Evolutionary conservation across 2,329 filamentous ascomycete species (phyloP), one percentile per base, ranked within the genome.

Genomic region (Colletotrichum lupini): DNA sequence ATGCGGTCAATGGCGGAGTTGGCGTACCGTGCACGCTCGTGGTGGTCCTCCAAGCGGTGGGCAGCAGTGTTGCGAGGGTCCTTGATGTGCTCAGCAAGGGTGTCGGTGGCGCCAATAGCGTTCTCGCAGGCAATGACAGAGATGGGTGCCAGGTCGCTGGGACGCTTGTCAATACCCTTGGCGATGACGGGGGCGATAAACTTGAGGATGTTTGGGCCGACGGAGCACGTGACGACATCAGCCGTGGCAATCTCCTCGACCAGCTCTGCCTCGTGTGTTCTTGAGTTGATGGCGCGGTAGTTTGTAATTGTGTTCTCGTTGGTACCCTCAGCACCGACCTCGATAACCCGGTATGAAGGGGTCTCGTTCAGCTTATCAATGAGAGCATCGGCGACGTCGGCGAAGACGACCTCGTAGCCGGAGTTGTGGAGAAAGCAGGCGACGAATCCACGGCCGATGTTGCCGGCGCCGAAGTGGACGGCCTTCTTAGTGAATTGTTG

Each of bases 1-100:
- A 99, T 99, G 74, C 97, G 94, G 88, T 99, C 97, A 82, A 99
- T 98, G 78, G 97, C 97, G 75, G 95, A 98, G 88, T 99, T 99
- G 86, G 96, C 96, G 82, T 97, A 98, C 77, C 93, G 92, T 62
- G 95, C 95, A 78, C 95, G 93, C 77, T 89, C 85, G 80, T 91
- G 85, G 80, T 97, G 91, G 77, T 91, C 88, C 19, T 89, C 88
- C 59, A 95, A 87, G 66, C 92, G 91, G 62, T 92, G 87, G 52
- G 90, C 85, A 24, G 90, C 87, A 56, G 95, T 94, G 86, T 97
- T 92, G 78, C 90, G 86, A 78, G 92, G 88, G 76, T 92, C 87
- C 83, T 92, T 93, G 87, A 97, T 97, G 87, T 93, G 92, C 53
- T 89, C 90, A 76, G 93, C 94, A 64, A 98, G 92, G 52, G 93